phyloP scores from a whole-genome alignment of 2,329 filamentous ascomycete species.

The Niveomyces coronatus region DNA sequence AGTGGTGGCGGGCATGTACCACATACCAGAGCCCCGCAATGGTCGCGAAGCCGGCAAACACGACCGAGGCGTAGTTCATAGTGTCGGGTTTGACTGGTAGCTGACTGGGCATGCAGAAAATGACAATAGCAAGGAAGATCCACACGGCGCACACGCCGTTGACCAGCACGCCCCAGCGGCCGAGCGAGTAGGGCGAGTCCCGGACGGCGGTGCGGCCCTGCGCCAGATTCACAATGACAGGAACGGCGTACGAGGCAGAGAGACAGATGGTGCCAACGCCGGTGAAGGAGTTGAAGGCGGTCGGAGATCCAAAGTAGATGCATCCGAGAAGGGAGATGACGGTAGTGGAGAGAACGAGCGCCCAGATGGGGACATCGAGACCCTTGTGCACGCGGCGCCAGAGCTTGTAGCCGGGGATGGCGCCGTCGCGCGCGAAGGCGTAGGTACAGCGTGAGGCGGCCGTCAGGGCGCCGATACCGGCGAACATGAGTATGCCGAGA shows the following conservation, averaged over 20 bases:
- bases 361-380: conserved; percentile 61
- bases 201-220: conserved; percentile 56
- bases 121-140: conserved; percentile 58
- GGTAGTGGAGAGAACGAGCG: conserved; percentile 54
- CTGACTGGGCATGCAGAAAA: conserved; percentile 67
- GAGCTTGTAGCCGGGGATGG: conserved; percentile 57
- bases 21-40: conserved; percentile 56
- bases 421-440: conserved; percentile 65
- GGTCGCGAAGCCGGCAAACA: conserved; percentile 51
- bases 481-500: conserved; percentile 67
- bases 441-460: conserved; percentile 66
- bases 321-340: conserved; percentile 63
- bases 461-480: conserved; percentile 63
- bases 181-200: conserved; percentile 57
- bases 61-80: conserved; percentile 60
- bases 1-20: conserved; percentile 50
- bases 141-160: conserved; percentile 59
- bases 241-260: conserved; percentile 63
- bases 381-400: conserved; percentile 56
- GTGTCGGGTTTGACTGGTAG: conserved; percentile 43
- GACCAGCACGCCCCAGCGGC: conserved; percentile 56
- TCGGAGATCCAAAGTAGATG: conserved; percentile 69
- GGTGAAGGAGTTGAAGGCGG: conserved; percentile 72
- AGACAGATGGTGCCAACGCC: conserved; percentile 73
- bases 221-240: conserved; percentile 61